phyloP scores from a whole-genome alignment of 2,329 filamentous ascomycete genomes.

The Colletotrichum sp. region DNA sequence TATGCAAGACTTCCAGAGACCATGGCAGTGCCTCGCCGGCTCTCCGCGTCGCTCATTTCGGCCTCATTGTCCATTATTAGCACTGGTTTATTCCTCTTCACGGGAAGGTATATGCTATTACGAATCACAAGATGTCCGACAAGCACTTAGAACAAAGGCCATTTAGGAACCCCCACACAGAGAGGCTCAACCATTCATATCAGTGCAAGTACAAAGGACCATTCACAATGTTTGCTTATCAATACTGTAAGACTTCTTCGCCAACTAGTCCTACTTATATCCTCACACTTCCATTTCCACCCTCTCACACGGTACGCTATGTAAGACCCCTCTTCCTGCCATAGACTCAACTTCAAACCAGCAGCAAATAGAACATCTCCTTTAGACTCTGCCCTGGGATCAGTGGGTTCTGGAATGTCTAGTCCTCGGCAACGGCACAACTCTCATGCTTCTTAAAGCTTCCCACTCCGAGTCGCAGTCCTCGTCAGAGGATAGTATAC shows the following conservation, averaged over 20 bases:
- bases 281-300: not conserved
- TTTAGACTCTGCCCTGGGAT: not conserved
- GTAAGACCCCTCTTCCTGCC: not conserved
- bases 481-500: not conserved
- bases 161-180: rapidly evolving
- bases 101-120: rapidly evolving
- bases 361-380: not conserved
- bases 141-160: rapidly evolving
- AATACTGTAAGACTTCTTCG: not conserved
- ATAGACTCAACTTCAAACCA: not conserved
- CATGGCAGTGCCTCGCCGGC: too few species aligned
- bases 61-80: not conserved
- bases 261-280: not conserved
- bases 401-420: not conserved
- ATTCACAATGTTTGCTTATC: too few species aligned
- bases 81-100: not conserved
- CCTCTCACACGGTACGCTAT: not conserved
- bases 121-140: rapidly evolving
- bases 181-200: not conserved
- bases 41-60: too few species aligned
- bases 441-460: not conserved
- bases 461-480: not conserved
- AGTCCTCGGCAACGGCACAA: not conserved
- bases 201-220: too few species aligned
- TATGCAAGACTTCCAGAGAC: too few species aligned